phyloP scores from a whole-genome alignment of 257 asterid species.

The Marsdenia floribunda region DNA sequence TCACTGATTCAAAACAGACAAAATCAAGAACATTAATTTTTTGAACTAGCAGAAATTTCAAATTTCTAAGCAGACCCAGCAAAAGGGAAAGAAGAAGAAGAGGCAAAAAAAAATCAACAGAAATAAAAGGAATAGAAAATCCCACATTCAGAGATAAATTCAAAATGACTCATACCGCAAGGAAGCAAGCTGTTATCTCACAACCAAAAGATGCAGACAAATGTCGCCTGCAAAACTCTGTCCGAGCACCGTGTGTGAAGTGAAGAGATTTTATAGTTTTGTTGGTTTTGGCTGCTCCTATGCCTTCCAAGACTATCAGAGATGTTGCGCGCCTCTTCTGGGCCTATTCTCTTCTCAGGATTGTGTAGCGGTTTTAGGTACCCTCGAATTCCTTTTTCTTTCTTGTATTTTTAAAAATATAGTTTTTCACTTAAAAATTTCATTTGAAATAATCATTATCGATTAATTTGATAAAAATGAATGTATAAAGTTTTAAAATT shows the following conservation, averaged over 20 bases:
- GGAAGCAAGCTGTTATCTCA: neutral
- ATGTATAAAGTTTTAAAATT: too few relatives aligned
- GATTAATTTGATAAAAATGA: too few relatives aligned
- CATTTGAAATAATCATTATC: too few relatives aligned
- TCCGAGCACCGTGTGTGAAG: neutral
- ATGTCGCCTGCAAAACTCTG: neutral
- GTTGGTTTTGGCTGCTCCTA: neutral
- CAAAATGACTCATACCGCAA: neutral
- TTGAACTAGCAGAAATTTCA: neutral
- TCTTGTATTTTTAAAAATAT: too few relatives aligned
- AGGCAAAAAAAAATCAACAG: too few relatives aligned
- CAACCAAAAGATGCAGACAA: neutral
- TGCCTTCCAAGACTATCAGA: too few relatives aligned
- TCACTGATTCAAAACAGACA: neutral
- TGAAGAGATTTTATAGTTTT: neutral
- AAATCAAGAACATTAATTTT: neutral
- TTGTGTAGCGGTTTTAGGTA: neutral
- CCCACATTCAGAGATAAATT: neutral
- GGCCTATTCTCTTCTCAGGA: neutral
- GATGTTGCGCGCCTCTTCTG: neutral
- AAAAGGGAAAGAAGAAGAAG: too few relatives aligned
- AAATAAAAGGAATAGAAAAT: neutral
- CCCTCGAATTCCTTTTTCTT: too few relatives aligned
- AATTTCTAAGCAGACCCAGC: neutral
- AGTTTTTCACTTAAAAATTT: too few relatives aligned